Evolutionary conservation across 2,329 filamentous ascomycete genomes (phyloP).

Genomic region (Tolypocladium pustulatum): DNA sequence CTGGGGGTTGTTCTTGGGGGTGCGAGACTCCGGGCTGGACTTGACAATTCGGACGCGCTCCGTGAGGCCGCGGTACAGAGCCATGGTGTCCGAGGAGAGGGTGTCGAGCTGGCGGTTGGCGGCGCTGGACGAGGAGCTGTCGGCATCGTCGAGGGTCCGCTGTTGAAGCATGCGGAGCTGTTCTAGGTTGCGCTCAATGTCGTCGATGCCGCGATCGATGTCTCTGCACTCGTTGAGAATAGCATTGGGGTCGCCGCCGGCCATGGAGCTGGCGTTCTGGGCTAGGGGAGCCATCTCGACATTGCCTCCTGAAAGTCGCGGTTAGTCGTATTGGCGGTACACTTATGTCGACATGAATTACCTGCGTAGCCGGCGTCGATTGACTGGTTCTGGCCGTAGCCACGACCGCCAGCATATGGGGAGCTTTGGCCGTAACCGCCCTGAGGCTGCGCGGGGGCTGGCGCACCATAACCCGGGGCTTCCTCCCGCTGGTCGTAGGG

Average conservation of each 20-base stretch:
- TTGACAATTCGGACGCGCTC: conserved; percentile 76
- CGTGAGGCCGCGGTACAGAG: conserved; percentile 67
- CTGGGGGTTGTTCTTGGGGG: conserved; percentile 65
- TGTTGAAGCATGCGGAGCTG: conserved; percentile 63
- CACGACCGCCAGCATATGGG: conserved; percentile 12
- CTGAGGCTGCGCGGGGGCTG: conserved; percentile 5
- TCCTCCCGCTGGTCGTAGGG: conserved; percentile 47
- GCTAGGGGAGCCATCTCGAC: conserved; percentile 64
- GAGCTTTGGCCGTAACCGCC: conserved; percentile 10
- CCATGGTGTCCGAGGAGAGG: conserved; percentile 71
- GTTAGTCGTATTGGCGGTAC: background rate
- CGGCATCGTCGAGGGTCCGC: conserved; percentile 62
- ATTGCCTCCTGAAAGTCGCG: conserved; percentile 26
- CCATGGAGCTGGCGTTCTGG: conserved; percentile 38
- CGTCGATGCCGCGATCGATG: conserved; percentile 66
- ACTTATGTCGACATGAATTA: conserved; percentile 6
- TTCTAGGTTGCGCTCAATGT: conserved; percentile 61
- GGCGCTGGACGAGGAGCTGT: conserved; percentile 56
- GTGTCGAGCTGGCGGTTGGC: conserved; percentile 61
- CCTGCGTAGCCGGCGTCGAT: conserved; percentile 18
- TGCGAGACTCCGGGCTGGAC: conserved; percentile 64
- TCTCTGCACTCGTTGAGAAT: conserved; percentile 79
- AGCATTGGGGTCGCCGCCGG: conserved; percentile 53
- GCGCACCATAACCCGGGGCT: conserved; percentile 20
- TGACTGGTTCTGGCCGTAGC: conserved; percentile 12